Evolutionary conservation across 257 asterid genomes (phyloP), one percentile per base, ranked within the genome.

Genomic region (Cinchona pubescens): DNA sequence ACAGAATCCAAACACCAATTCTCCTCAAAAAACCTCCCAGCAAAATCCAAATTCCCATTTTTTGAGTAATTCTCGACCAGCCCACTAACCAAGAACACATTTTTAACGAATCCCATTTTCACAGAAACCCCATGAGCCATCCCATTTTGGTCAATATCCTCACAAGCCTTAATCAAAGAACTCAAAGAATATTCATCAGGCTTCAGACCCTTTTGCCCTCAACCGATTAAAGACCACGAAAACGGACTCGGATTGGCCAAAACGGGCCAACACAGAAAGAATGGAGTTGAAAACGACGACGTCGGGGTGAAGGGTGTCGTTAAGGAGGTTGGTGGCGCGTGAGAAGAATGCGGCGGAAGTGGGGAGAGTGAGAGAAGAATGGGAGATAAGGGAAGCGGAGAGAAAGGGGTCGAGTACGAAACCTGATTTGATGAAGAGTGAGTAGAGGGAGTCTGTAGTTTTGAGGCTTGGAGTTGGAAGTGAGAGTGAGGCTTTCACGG

Each of bases 51-150:
- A 18, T 32, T 29, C 61, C 79, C 79, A 42, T 15, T 25, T 40
- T 66, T 67, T 1, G 72, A 67, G 42, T 67, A 76, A 67, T 67
- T 67, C 27, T 76, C 79, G 48, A 67, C 69, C 14, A 76, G 68
- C 62, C 79, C 79, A 14, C 79, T 53, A 15, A 56, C 38, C 79
- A 76, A 76, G 32, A 67, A 76, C 62, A 14, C 75, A 67, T 68
- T 67, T 76, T 42, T 35, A 68, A 58, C 79, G 12, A 68, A 35
- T 3, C 79, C 79, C 61, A 45, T 3, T 2, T 67, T 76, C 35
- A 76, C 23, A 19, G 74, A 69, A 69, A 76, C 25, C 3, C 75
- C 79, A 68, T 76, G 75, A 15, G 69, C 78, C 71, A 74, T 74
- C 42, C 48, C 78, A 63, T 46, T 74, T 46, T 74, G 64, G 37